Evolutionary conservation across 768 basidiomycete genomes (phyloP).

Genomic region (Ramaria sp.): DNA sequence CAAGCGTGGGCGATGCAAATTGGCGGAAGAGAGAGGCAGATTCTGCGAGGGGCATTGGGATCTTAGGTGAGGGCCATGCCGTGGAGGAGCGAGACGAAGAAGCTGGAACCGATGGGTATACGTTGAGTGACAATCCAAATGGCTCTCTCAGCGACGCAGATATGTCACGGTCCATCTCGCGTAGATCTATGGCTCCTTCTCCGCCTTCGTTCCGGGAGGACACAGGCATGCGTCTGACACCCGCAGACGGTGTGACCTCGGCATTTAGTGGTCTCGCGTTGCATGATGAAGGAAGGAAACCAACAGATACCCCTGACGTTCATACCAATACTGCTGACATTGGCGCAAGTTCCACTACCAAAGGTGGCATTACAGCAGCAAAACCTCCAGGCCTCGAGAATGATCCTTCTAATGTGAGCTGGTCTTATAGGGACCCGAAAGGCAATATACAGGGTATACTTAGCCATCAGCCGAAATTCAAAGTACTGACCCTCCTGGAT

Average conservation of each 20-base stretch:
- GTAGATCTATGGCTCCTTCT: conserved; percentile 4
- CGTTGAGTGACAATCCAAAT: background rate
- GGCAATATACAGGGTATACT: conserved; percentile 80
- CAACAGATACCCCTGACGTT: background rate
- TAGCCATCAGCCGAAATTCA: background rate
- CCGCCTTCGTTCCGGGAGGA: background rate
- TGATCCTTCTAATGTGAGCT: conserved; percentile 59
- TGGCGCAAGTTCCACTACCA: background rate
- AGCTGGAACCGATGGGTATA: background rate
- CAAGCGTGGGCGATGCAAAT: conserved; percentile 41
- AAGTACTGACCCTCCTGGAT: background rate
- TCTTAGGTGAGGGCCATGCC: background rate
- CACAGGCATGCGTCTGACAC: background rate
- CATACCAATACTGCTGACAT: background rate
- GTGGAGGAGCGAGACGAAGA: background rate
- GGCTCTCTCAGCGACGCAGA: background rate
- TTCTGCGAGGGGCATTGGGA: background rate
- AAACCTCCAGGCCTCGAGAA: conserved; percentile 9
- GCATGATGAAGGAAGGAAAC: background rate
- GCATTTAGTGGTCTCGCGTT: background rate
- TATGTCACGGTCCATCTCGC: background rate
- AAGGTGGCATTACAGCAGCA: background rate
- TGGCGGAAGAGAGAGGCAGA: conserved; percentile 3
- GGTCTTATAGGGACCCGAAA: conserved; percentile 89
- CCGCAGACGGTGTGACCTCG: background rate